These are phyloP conservation scores for Areca catechu DNA, from an alignment of 176 grass and related monocot species.

Conservation along the genomic window DNA sequence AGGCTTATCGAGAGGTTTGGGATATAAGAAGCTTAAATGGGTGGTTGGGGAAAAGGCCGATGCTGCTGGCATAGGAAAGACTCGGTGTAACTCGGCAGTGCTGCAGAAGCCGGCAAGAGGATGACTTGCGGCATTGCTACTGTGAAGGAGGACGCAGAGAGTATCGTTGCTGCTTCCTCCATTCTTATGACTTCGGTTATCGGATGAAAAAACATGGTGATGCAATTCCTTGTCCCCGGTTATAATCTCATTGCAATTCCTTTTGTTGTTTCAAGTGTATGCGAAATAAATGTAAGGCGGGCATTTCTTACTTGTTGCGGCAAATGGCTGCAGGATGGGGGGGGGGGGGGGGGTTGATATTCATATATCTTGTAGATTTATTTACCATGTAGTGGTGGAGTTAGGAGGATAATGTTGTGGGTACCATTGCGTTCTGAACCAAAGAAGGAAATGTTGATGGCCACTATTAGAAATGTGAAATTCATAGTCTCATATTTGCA, in stretches of 20 bases:
- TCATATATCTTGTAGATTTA: background rate
- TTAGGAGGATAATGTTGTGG: background rate
- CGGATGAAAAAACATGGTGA: background rate
- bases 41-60: slow-evolving; percentile 47
- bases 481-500: too few relatives aligned
- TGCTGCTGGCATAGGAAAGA: background rate
- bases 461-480: too few relatives aligned
- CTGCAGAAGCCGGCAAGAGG: slow-evolving; percentile 53
- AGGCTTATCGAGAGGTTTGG: slow-evolving; percentile 66
- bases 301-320: background rate
- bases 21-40: slow-evolving; percentile 91
- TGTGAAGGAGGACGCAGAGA: background rate
- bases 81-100: slow-evolving; percentile 45
- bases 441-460: background rate
- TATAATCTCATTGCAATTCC: background rate
- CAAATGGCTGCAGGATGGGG: background rate
- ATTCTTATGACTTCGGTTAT: background rate
- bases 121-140: slow-evolving; percentile 6
- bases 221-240: background rate
- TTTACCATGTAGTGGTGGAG: background rate
- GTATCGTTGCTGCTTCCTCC: background rate
- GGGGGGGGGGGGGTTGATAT: background rate
- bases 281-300: slow-evolving; percentile 8
- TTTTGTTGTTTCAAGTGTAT: slow-evolving; percentile 8
- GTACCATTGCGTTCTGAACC: background rate